A percentile compares a stretch with the other conserved stretches of the same genome.
Conservation (phyloP, 2,329 filamentous ascomycete genomes). For the Huntiella abstrusa region DNA sequence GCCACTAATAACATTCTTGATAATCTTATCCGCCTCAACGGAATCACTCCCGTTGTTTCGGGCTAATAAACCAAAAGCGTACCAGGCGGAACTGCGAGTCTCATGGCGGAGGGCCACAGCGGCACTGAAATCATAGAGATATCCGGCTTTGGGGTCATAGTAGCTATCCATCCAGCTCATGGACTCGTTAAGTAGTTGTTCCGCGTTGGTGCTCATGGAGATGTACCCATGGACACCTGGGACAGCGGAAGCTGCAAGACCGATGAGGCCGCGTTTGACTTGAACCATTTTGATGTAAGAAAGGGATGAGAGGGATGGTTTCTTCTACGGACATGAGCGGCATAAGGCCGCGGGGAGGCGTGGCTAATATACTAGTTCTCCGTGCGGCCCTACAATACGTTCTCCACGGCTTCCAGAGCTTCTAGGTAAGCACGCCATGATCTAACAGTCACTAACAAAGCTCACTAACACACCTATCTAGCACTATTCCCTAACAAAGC, state of each 20-base stretch:
- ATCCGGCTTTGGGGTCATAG: constrained; percentile 32
- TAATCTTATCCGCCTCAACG: constrained; percentile 31
- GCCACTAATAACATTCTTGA: constrained; percentile 31
- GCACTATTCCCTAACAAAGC: too few relatives aligned
- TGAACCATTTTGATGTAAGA: neutral
- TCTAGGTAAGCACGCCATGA: too few relatives aligned
- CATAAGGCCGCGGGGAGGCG: too few relatives aligned
- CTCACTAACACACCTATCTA: too few relatives aligned
- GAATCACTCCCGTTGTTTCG: constrained; percentile 32
- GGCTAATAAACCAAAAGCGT: constrained; percentile 37
- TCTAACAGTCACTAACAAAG: too few relatives aligned
- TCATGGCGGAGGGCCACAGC: constrained; percentile 31
- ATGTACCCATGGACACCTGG: constrained; percentile 1
- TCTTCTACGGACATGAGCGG: too few relatives aligned
- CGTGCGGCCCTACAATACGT: too few relatives aligned
- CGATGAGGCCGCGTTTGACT: constrained; percentile 2
- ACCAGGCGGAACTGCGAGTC: constrained; percentile 38
- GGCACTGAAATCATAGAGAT: constrained; percentile 31
- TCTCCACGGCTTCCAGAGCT: too few relatives aligned
- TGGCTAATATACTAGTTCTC: too few relatives aligned
- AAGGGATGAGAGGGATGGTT: neutral
- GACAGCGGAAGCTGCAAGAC: neutral
- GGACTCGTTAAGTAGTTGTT: constrained; percentile 25
- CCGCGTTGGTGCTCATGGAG: constrained; percentile 4
- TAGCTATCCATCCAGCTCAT: constrained; percentile 36